Percentiles rank a stretch among this genome's conserved stretches.
These are phyloP conservation scores for Apiotrichum veenhuisii DNA, from an alignment of 1,284 basidiomycete genomes.

Conservation along the genomic window DNA sequence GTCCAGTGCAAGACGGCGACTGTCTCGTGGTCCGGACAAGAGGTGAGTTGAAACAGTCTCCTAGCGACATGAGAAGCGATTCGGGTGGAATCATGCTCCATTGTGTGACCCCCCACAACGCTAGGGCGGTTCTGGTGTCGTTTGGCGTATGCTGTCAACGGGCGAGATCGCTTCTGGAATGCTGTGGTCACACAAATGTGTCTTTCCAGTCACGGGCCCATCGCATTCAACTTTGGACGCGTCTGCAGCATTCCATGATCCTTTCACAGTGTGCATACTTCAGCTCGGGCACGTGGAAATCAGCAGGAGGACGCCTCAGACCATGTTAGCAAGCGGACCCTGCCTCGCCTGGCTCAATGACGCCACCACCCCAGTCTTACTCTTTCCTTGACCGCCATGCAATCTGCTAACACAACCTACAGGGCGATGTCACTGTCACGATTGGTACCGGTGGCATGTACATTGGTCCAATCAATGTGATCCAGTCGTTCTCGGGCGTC, in stretches of 20 bases:
- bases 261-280: too few relatives aligned
- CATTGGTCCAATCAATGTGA: constrained; percentile 27
- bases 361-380: not conserved
- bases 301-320: too few relatives aligned
- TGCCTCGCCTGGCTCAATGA: not conserved
- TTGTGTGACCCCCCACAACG: too few relatives aligned
- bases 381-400: not conserved
- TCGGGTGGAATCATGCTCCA: not conserved
- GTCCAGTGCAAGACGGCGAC: constrained; percentile 39
- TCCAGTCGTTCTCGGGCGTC: constrained; percentile 18
- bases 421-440: constrained; percentile 34
- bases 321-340: too few relatives aligned
- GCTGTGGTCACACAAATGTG: too few relatives aligned
- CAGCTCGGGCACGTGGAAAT: too few relatives aligned
- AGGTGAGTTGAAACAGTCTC: constrained; percentile 21
- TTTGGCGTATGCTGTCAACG: too few relatives aligned
- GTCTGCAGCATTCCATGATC: too few relatives aligned
- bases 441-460: constrained; percentile 45
- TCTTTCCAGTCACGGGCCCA: too few relatives aligned
- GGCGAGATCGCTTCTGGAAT: too few relatives aligned
- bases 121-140: too few relatives aligned
- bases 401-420: not conserved
- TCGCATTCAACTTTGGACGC: too few relatives aligned
- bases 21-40: constrained; percentile 40
- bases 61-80: not conserved